Conservation (phyloP, 2,329 filamentous ascomycete genomes). For the Cladosporium sp. region DNA sequence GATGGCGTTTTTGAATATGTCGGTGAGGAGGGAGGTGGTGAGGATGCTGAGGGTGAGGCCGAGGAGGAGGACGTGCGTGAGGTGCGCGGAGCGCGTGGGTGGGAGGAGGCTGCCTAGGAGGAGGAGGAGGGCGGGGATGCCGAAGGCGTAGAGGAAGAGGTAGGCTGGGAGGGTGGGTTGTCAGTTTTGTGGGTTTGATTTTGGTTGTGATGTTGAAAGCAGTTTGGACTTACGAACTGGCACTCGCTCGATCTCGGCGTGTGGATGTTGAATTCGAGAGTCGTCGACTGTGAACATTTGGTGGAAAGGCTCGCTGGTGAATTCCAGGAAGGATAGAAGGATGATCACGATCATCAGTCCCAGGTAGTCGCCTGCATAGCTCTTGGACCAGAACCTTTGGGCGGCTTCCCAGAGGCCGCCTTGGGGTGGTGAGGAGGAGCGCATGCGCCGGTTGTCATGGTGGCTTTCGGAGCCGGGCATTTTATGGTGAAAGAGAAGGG, state of each 20-base stretch:
- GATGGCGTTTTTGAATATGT: constrained; percentile 84
- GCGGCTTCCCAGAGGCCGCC: constrained; percentile 17
- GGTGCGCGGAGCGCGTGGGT: constrained; percentile 61
- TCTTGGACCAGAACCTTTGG: constrained; percentile 51
- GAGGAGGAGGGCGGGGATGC: constrained; percentile 65
- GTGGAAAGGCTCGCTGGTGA: constrained; percentile 80
- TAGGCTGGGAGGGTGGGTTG: constrained; percentile 44
- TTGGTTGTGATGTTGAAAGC: not conserved
- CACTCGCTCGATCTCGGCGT: constrained; percentile 80
- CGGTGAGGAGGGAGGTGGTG: constrained; percentile 80
- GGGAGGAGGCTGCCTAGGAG: constrained; percentile 60
- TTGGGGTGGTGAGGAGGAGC: constrained; percentile 9
- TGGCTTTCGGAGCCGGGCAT: constrained; percentile 15
- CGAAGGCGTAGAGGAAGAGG: constrained; percentile 75
- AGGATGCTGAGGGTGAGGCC: constrained; percentile 60
- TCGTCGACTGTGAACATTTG: constrained; percentile 92
- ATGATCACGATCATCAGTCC: constrained; percentile 68
- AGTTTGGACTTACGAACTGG: constrained; percentile 59
- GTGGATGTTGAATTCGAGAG: constrained; percentile 76
- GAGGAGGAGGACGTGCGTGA: constrained; percentile 80
- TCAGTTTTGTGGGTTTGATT: not conserved
- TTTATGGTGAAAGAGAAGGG: not conserved
- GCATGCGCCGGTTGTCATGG: constrained; percentile 9
- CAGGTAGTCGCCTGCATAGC: constrained; percentile 85
- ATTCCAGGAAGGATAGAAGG: constrained; percentile 59